These are phyloP conservation scores for Tetrahymena thermophila DNA, from an alignment of 73 alveolate genomes.

Conservation along the genomic window DNA sequence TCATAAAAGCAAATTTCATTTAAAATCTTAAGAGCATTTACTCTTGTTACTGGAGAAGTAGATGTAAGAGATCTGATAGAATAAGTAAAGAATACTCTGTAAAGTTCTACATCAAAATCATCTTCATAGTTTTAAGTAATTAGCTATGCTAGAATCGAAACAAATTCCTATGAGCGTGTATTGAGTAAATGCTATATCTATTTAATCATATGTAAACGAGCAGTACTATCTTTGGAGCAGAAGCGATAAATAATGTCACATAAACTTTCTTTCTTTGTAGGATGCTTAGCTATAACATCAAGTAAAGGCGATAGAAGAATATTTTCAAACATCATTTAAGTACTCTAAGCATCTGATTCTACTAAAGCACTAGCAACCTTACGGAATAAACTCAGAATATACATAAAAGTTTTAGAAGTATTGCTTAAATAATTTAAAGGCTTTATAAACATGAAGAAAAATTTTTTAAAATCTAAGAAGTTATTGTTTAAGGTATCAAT, in stretches of 20 bases:
- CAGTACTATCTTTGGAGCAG: neutral
- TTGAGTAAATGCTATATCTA: neutral
- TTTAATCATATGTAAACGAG: conserved; percentile 3
- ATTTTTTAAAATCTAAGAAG: conserved; percentile 35
- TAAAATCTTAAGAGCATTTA: conserved; percentile 20
- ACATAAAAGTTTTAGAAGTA: conserved; percentile 24
- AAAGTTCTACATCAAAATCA: conserved; percentile 21
- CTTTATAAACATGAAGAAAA: conserved; percentile 15
- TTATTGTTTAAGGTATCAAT: conserved; percentile 23
- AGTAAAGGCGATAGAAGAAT: conserved; percentile 7
- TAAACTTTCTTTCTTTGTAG: conserved; percentile 25
- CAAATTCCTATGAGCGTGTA: conserved; percentile 18
- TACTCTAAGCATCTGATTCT: conserved; percentile 31
- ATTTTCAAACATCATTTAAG: conserved; percentile 46
- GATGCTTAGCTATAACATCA: conserved; percentile 12
- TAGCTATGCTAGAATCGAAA: conserved; percentile 4
- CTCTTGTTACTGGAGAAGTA: conserved; percentile 40
- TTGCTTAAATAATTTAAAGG: conserved; percentile 20
- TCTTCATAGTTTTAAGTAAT: conserved; percentile 17
- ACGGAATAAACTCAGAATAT: conserved; percentile 8
- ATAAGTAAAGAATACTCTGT: conserved; percentile 2
- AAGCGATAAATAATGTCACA: conserved; percentile 11
- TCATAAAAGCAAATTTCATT: conserved; percentile 18
- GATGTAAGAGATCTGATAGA: conserved; percentile 17
- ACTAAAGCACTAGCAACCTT: conserved; percentile 24